A percentile compares a stretch with the other conserved stretches of the same genome.
Conservation (phyloP, 1,284 basidiomycete genomes). For the Flammula alnicola region DNA sequence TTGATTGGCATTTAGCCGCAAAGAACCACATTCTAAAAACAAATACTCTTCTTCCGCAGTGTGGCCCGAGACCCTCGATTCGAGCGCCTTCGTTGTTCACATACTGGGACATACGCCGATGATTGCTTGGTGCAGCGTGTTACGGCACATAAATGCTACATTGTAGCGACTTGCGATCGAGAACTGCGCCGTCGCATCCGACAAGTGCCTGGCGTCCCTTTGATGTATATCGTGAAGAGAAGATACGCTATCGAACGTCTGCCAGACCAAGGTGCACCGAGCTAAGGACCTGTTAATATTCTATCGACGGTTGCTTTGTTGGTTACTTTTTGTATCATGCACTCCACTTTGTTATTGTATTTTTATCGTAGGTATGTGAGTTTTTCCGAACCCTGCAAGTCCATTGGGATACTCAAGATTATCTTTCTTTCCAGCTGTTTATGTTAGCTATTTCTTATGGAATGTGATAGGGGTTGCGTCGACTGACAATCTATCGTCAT, state of each 20-base stretch:
- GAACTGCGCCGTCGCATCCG: constrained; percentile 92
- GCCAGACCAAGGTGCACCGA: constrained; percentile 88
- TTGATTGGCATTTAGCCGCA: neutral
- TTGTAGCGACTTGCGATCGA: constrained; percentile 98
- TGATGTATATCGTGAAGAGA: constrained; percentile 94
- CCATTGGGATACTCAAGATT: too few relatives aligned
- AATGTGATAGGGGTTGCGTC: too few relatives aligned
- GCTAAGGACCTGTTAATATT: constrained; percentile 16
- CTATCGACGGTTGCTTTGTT: neutral
- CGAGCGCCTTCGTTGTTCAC: constrained; percentile 90
- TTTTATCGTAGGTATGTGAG: constrained; percentile 8
- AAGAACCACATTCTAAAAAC: constrained; percentile 3
- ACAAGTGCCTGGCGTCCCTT: constrained; percentile 91
- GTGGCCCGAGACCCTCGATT: constrained; percentile 98
- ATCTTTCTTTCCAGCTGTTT: too few relatives aligned
- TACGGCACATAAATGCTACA: constrained; percentile 93
- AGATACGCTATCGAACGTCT: constrained; percentile 92
- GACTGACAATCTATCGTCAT: too few relatives aligned
- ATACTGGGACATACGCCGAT: constrained; percentile 96
- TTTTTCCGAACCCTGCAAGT: neutral
- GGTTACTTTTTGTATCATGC: constrained; percentile 10
- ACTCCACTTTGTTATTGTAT: constrained; percentile 11
- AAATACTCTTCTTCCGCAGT: constrained; percentile 44
- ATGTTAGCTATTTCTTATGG: too few relatives aligned
- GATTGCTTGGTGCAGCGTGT: constrained; percentile 98